phyloP scores from a whole-genome alignment of 805 yeast species.

The Teunomyces funiuensis region DNA sequence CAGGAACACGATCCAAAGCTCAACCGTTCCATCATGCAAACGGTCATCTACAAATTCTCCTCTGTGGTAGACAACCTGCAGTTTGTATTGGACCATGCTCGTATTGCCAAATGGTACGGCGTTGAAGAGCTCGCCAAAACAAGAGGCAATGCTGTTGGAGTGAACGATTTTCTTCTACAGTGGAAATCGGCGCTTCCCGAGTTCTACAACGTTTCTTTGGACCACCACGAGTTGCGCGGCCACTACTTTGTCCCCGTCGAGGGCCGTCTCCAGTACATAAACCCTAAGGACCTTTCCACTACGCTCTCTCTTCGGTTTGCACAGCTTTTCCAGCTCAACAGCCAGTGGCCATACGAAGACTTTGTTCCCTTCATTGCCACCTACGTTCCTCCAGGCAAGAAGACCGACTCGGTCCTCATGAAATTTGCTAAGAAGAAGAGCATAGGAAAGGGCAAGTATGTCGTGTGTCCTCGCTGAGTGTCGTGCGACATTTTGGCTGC shows the following conservation, averaged over 20 bases:
- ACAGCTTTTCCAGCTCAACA: constrained; percentile 26
- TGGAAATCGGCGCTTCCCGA: constrained; percentile 67
- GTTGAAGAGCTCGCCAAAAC: constrained; percentile 41
- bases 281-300: constrained; percentile 46
- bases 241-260: constrained; percentile 48
- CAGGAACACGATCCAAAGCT: neutral
- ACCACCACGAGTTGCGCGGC: constrained; percentile 55
- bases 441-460: constrained; percentile 29
- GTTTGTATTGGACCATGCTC: constrained; percentile 41
- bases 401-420: constrained; percentile 36
- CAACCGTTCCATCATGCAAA: constrained; percentile 37
- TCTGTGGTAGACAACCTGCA: constrained; percentile 16
- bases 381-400: constrained; percentile 35
- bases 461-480: constrained; percentile 20
- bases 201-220: constrained; percentile 59
- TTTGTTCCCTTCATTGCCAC: constrained; percentile 33
- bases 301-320: constrained; percentile 11
- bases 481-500: neutral
- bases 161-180: constrained; percentile 55
- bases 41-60: constrained; percentile 52
- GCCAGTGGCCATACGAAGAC: constrained; percentile 41
- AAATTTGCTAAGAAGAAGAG: constrained; percentile 39
- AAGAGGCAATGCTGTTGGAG: constrained; percentile 19
- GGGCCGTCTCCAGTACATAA: constrained; percentile 52
- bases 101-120: constrained; percentile 65